Conservation (phyloP, 169 alveolate species). For the Plasmodium sp. region DNA sequence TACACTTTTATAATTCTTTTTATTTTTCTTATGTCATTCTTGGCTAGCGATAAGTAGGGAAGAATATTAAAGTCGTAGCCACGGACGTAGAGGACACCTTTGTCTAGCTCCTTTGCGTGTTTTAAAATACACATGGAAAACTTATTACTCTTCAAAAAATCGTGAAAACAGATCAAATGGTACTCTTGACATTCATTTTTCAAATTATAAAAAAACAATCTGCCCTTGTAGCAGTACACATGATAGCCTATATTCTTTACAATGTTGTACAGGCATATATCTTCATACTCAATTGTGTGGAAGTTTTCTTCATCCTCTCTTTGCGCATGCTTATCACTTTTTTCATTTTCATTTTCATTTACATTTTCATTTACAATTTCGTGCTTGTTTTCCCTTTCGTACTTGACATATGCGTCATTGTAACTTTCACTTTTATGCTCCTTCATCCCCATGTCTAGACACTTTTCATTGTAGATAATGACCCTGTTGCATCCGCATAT, state of each 20-base stretch:
- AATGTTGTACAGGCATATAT: conserved; percentile 47
- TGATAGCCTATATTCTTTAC: conserved; percentile 20
- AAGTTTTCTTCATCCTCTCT: conserved; percentile 20
- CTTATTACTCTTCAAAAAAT: conserved; percentile 58
- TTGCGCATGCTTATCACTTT: background rate
- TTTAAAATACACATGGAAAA: conserved; percentile 63
- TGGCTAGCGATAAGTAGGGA: conserved; percentile 48
- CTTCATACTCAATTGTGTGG: conserved; percentile 62
- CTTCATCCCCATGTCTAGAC: background rate
- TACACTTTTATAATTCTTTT: conserved; percentile 45
- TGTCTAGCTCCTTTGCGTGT: conserved; percentile 21
- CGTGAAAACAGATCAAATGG: conserved; percentile 62
- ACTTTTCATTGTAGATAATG: conserved; percentile 59
- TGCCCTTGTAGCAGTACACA: conserved; percentile 31
- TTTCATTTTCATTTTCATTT: background rate
- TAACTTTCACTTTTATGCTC: conserved; percentile 26
- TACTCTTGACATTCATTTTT: conserved; percentile 26
- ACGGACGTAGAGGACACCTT: conserved; percentile 49
- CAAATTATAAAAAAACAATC: conserved; percentile 59
- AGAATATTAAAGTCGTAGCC: conserved; percentile 62
- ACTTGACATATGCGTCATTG: background rate
- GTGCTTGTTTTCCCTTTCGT: background rate
- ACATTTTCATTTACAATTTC: background rate
- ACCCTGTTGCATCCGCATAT: conserved; percentile 53
- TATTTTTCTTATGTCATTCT: conserved; percentile 42